These are phyloP conservation scores for Globisporangium sylvaticum DNA, from an alignment of 352 stramenopile species.

Conservation along the genomic window DNA sequence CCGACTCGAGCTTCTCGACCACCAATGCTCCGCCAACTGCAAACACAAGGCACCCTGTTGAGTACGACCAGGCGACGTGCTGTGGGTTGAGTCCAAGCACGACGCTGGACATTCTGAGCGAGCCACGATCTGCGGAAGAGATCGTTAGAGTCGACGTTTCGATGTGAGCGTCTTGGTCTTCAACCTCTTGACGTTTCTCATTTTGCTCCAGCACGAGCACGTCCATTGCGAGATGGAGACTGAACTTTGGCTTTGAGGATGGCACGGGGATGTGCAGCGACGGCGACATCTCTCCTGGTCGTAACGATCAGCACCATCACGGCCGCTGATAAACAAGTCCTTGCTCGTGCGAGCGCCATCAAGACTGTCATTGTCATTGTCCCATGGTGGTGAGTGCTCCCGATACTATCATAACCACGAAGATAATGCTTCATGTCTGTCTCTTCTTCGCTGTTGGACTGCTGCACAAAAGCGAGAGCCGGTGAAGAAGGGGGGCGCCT, in stretches of 20 bases:
- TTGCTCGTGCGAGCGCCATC: background rate
- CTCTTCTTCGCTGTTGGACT: background rate
- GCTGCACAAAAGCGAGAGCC: background rate
- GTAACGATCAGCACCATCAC: background rate
- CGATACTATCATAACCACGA: background rate
- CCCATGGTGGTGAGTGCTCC: background rate
- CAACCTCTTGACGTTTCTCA: background rate
- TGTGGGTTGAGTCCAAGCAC: constrained; percentile 10
- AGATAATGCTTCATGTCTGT: background rate
- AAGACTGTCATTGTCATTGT: background rate
- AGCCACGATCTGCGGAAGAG: background rate
- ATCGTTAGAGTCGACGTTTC: constrained; percentile 5
- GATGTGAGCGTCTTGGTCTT: background rate
- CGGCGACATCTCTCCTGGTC: constrained; percentile 14
- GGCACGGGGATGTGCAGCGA: constrained; percentile 16
- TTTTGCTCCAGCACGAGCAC: constrained; percentile 21
- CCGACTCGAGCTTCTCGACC: constrained; percentile 32
- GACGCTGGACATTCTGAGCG: constrained; percentile 7
- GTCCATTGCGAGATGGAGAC: constrained; percentile 31
- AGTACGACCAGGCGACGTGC: constrained; percentile 30
- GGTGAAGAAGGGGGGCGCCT: background rate
- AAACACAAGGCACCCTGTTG: constrained; percentile 30
- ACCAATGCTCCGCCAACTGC: constrained; percentile 20
- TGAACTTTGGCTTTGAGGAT: constrained; percentile 32
- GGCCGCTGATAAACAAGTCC: background rate